Base-by-base conservation (phyloP, 2,329 filamentous ascomycete genomes). In the Arthrobotrys sinensis region DNA sequence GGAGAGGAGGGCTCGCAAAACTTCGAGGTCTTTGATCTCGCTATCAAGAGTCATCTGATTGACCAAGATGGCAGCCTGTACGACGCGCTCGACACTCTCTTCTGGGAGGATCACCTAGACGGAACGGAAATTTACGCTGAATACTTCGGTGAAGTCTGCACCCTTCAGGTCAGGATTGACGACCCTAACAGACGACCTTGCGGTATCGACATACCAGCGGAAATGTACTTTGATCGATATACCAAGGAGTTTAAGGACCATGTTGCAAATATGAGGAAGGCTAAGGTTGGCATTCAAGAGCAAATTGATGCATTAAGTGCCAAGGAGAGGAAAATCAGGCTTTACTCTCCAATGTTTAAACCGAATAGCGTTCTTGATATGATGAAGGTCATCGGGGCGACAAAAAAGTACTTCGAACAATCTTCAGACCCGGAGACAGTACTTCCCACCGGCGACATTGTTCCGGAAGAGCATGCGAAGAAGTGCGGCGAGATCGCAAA, bases 181-280 rank as follows among this genome's bases (percentile, higher is more conserved):
- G 40, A 65, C 28, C 55, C 55, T 65, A 68, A 80, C 12, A 79
- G 53, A 32, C 70, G 60, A 11, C 79, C 79, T 24, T 80, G 65
- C 24, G 76, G 81, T 14, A 52, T 82, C 50, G 79, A 80, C 46
- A 70, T 82, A 36, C 81, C 81, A 5, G 48, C 62, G 14, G 68
- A 75, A 21, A 75, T 82, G 28, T 82, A 82, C 66, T 76, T 80
- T 21, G 80, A 82, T 32, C 75, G 81, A 62, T 82, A 82, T 32
- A 81, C 81, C 5, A 65, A 81, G 55, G 67, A 68, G 19, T 82
- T 81, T 72, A 76, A 78, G 36, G 80, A 79, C n/a, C 63, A 73
- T 34, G 69, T 80, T 11, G 63, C 63, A 32, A 73, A 60, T 32
- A 73, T 82, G 60, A 81, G 76, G 55, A 76, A 76, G 55, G 63